Base-by-base conservation (phyloP, 2,329 filamentous ascomycete genomes). In the Pseudomassariella vexata region DNA sequence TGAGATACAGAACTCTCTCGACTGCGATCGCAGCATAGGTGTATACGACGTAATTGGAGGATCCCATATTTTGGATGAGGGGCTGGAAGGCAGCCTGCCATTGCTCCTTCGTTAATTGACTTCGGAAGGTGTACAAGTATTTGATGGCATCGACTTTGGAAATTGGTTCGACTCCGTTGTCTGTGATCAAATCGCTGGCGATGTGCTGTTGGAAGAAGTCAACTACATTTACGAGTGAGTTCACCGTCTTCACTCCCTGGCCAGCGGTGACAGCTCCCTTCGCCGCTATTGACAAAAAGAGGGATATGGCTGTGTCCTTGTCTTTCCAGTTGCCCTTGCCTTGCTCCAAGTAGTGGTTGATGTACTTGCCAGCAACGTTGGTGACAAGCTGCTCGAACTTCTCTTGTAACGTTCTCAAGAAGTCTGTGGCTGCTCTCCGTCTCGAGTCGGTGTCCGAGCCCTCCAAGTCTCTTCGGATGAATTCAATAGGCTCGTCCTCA, bases 121-220 rank as follows among this genome's bases (percentile, higher is more conserved):
- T 95, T 49, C 92, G 83, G 77, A 98, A 98, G 26, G 84, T 86
- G 68, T 98, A 95, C 23, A 98, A 74, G 56, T 89, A 98, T 59
- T 96, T 98, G 70, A 98, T 95, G 12, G 90, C 90, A 57, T 96
- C 92, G 11, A 98, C 90, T 65, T 95, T 94, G 47, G 95, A 72
- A 38, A 98, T 89, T 7, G 88, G 83, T 47, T 94, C 76, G 1
- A 83, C 75, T 3, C 71, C 73, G 19, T 73, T 67, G 20, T 76
- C 68, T n/a, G 74, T 70, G 39, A 94, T 68, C 24, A 98, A 69
- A 56, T 98, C 92, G n/a, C 79, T 73, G 9, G 90, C 90, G 49
- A 98, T 83, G 56, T 96, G 77, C 41, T 84, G 85, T 55, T 94
- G 83, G 67, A 98, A 96, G 62, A 95, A 98, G 28, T 94, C 84